Evolutionary conservation across 495 filamentous ascomycete genomes (phyloP).

Genomic region (Trichocladium antarcticum): DNA sequence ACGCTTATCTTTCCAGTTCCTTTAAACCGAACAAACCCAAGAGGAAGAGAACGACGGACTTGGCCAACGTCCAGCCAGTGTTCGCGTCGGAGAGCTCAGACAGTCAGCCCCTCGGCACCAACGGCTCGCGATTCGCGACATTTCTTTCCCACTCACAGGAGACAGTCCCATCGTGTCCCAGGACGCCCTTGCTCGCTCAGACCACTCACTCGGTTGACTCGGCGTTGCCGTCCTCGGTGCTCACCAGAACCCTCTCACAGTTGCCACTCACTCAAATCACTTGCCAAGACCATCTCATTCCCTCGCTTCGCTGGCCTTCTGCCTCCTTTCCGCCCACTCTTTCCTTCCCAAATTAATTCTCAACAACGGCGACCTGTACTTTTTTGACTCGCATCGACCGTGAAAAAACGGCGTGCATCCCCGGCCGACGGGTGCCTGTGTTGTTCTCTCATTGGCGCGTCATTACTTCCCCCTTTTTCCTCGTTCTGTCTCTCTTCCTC

Average conservation of each 20-base stretch:
- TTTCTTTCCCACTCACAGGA: not conserved
- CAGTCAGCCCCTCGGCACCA: not conserved
- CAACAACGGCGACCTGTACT: not conserved
- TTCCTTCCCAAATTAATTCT: not conserved
- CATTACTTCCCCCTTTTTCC: not conserved
- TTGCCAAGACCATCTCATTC: not conserved
- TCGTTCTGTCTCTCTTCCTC: not conserved
- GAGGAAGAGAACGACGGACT: too few species aligned
- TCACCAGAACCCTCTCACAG: not conserved
- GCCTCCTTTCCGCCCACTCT: not conserved
- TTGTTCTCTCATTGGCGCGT: conserved; percentile 7
- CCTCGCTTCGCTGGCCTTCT: not conserved
- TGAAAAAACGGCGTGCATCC: not conserved
- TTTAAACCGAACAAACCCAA: too few species aligned
- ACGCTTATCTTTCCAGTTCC: too few species aligned
- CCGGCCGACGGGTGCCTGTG: not conserved
- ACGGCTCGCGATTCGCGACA: not conserved
- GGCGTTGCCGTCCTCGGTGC: not conserved
- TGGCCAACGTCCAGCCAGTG: too few species aligned
- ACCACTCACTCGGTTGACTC: not conserved
- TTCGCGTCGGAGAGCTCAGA: not conserved
- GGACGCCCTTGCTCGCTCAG: conserved; percentile 5
- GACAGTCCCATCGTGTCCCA: not conserved
- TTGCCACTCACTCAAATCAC: not conserved
- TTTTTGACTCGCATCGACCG: not conserved